Evolutionary conservation across 2,329 filamentous ascomycete species (phyloP).

Genomic region (Botrytis fragariae): DNA sequence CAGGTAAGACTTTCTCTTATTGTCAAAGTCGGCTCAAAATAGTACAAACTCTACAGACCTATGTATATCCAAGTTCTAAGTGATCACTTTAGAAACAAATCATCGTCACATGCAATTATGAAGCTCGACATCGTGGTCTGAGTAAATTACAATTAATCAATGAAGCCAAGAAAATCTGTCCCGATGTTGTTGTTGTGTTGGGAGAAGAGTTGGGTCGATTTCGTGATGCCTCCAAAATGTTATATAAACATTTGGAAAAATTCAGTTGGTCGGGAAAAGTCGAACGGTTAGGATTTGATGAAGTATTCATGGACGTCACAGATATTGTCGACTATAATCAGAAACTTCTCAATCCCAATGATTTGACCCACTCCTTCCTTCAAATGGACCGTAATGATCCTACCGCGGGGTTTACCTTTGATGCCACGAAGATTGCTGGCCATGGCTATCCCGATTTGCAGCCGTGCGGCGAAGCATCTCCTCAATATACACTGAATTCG

Average conservation of each 20-base stretch:
- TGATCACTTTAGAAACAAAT: slow-evolving; percentile 53
- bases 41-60: neutral
- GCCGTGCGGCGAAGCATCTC: slow-evolving; percentile 6
- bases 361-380: slow-evolving; percentile 72
- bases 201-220: slow-evolving; percentile 86
- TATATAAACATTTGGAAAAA: slow-evolving; percentile 69
- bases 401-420: slow-evolving; percentile 74
- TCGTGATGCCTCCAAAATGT: slow-evolving; percentile 77
- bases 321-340: slow-evolving; percentile 84
- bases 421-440: slow-evolving; percentile 67
- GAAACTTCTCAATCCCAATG: slow-evolving; percentile 63
- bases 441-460: slow-evolving; percentile 37
- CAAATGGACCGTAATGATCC: slow-evolving; percentile 71
- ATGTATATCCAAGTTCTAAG: neutral
- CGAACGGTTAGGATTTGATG: slow-evolving; percentile 86
- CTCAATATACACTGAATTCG: neutral
- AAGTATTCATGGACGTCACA: slow-evolving; percentile 72
- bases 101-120: slow-evolving; percentile 90
- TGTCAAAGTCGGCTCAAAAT: neutral
- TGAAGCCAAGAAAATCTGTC: slow-evolving; percentile 77
- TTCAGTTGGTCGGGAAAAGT: slow-evolving; percentile 76
- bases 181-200: slow-evolving; percentile 79
- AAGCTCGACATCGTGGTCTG: slow-evolving; percentile 70
- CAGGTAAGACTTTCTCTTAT: slow-evolving; percentile 30
- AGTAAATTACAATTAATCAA: slow-evolving; percentile 82